Evolutionary conservation across 2,329 filamentous ascomycete species (phyloP).

Genomic region (Scedosporium apiospermum): DNA sequence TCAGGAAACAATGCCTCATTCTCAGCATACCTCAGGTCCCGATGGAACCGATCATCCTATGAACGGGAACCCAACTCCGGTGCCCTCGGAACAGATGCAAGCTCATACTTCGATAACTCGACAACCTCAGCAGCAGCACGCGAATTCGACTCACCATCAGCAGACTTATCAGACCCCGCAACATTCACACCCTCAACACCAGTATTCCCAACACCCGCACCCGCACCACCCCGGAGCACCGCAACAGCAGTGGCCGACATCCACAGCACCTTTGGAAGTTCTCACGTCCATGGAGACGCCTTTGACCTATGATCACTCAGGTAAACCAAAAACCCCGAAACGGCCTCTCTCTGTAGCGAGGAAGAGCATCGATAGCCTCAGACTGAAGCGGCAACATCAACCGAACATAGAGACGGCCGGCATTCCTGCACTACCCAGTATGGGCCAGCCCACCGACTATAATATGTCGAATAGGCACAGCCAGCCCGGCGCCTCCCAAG

Average conservation of each 20-base stretch:
- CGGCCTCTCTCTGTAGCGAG: conserved; percentile 10
- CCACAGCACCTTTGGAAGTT: neutral
- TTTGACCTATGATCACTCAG: neutral
- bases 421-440: neutral
- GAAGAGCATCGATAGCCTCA: conserved; percentile 13
- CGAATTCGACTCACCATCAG: neutral
- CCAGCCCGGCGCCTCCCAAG: neutral
- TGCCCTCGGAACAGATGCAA: conserved; percentile 1
- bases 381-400: conserved; percentile 12
- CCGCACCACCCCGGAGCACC: conserved; percentile 7
- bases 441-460: neutral
- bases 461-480: neutral
- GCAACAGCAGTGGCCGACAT: conserved; percentile 6
- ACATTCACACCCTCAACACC: conserved; percentile 4
- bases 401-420: neutral
- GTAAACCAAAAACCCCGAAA: conserved; percentile 11
- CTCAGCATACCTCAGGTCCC: neutral
- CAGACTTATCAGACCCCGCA: neutral
- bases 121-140: conserved; percentile 1
- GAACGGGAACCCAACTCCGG: neutral
- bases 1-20: neutral
- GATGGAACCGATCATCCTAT: conserved; percentile 4
- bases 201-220: conserved; percentile 1
- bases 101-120: neutral
- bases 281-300: conserved; percentile 2